Base-by-base conservation (phyloP, 2,329 filamentous ascomycete genomes). In the Dactylonectria estremocensis region DNA sequence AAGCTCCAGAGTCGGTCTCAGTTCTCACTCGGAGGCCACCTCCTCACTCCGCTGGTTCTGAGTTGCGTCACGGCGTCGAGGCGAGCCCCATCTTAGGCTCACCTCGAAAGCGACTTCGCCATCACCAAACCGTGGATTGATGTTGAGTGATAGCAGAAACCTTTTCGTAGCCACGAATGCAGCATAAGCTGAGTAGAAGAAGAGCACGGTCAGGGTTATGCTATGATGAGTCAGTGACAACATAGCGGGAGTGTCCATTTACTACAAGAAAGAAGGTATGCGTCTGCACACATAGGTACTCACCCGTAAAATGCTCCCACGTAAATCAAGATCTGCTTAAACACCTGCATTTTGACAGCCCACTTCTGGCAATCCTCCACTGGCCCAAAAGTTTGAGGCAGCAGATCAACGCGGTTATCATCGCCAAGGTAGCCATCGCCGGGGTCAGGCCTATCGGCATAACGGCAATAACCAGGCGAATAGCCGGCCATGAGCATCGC, bases 291-390 rank as follows among this genome's bases (percentile, higher is more conserved):
- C 8, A 14, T 14, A 35, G 24, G 3, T 40, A 59, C 57, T 50
- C 5, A 60, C 57, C 31, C 20, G 28, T 60, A 37, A 5, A 60
- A 14, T 5, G 20, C 58, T 8, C 16, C 20, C 33, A 53, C 16
- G 22, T 53, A 28, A 10, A 45, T n/a, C 10, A 53, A 14, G 5
- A 61, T n/a, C 20, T n/a, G 3, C 7, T n/a, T 24, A 8, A 52
- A 20, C 18, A n/a, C 37, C 16, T 61, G 33, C 11, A 61, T 61
- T n/a, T 61, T 61, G 35, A 22, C 22, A 22, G 58, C 58, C 58
- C 58, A 61, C 20, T 45, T 22, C 9, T 52, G 37, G 14, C 58
- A 61, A 20, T 61, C 35, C 31, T 61, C 22, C 3, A 35, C 6
- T 5, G 45, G 50, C 33, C 20, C 31, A 28, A 20, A n/a, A n/a